Conservation (phyloP, 139 green algal genomes). For the Tetraselmis striata region DNA sequence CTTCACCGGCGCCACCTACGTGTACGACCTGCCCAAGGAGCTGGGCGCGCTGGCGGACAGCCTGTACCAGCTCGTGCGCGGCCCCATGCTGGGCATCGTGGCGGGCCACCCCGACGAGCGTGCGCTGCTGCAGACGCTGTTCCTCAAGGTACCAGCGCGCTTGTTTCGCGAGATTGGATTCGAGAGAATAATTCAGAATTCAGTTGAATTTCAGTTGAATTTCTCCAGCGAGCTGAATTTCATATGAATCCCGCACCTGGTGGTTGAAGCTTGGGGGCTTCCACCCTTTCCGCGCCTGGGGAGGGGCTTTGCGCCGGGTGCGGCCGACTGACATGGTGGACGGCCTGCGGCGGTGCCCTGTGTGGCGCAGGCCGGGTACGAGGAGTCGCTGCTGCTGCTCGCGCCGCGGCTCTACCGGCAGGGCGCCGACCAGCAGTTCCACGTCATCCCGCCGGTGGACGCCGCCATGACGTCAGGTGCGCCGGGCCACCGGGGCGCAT, state of each 20-base stretch:
- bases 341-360: conserved; percentile 4
- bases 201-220: no score
- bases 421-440: conserved; percentile 5
- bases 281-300: no score
- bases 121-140: conserved; percentile 22
- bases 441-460: conserved; percentile 17
- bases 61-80: conserved; percentile 42
- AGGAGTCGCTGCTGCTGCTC: not conserved
- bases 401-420: not conserved
- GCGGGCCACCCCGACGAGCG: conserved; percentile 37
- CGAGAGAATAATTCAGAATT: not conserved
- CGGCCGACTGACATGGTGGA: conserved; percentile 21
- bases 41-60: conserved; percentile 26
- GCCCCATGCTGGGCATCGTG: conserved; percentile 32
- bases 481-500: not conserved
- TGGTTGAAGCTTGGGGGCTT: no score
- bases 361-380: not conserved
- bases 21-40: conserved; percentile 14
- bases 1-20: not conserved
- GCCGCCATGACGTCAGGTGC: conserved; percentile 18
- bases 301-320: no score
- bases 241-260: no score
- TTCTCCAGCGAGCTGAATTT: no score
- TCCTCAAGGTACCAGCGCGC: conserved; percentile 26
- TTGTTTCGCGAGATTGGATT: not conserved